phyloP scores from a whole-genome alignment of 495 filamentous ascomycete genomes.

The Endocarpon pusillum region DNA sequence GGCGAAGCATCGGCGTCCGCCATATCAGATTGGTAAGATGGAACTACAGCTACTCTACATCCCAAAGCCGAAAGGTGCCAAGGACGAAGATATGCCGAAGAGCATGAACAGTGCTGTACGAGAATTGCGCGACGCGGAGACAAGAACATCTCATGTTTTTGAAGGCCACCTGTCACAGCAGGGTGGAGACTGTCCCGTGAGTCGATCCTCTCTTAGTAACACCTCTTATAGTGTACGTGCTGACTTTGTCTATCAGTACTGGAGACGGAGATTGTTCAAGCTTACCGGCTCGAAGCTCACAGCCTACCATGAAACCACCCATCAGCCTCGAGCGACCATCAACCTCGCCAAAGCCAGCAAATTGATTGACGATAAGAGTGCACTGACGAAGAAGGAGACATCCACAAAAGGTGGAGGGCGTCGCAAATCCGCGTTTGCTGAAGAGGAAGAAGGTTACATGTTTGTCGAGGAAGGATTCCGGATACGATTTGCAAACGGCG shows the following conservation, averaged over 20 bases:
- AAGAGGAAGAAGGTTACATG: slow-evolving; percentile 98
- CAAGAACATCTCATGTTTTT: slow-evolving; percentile 48
- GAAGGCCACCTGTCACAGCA: slow-evolving; percentile 90
- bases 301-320: slow-evolving; percentile 87
- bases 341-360: slow-evolving; percentile 87
- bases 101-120: slow-evolving; percentile 91
- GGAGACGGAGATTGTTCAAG: slow-evolving; percentile 95
- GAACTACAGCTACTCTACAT: slow-evolving; percentile 88
- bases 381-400: slow-evolving; percentile 64
- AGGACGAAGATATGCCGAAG: slow-evolving; percentile 94
- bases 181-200: slow-evolving; percentile 91
- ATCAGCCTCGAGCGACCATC: slow-evolving; percentile 90
- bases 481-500: slow-evolving; percentile 92
- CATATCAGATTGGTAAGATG: slow-evolving; percentile 87
- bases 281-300: slow-evolving; percentile 80
- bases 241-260: slow-evolving; percentile 47
- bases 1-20: slow-evolving; percentile 47
- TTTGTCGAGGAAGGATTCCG: slow-evolving; percentile 98
- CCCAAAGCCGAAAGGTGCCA: slow-evolving; percentile 73
- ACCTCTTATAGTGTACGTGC: too few relatives aligned
- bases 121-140: slow-evolving; percentile 78
- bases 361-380: slow-evolving; percentile 80
- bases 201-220: slow-evolving; percentile 18
- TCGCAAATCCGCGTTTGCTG: slow-evolving; percentile 85
- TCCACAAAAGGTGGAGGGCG: slow-evolving; percentile 57